Conservation (phyloP, 306 rosid species). For the Castanopsis chinensis region DNA sequence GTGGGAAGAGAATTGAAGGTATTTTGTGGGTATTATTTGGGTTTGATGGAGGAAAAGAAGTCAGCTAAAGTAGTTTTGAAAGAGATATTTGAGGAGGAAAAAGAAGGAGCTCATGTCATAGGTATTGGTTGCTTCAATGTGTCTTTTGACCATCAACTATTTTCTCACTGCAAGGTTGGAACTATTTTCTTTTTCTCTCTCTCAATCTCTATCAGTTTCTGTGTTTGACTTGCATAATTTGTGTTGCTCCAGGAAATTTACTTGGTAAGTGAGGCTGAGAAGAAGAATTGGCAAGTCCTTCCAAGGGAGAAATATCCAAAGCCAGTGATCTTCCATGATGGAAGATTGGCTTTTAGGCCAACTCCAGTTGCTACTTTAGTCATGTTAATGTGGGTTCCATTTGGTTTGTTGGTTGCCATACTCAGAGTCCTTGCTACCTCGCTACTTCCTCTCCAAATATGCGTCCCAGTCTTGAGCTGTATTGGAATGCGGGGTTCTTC, state of each 20-base stretch:
- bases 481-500: neutral
- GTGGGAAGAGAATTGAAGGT: conserved; percentile 5
- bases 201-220: too few species aligned
- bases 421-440: neutral
- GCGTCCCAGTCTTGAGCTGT: neutral
- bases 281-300: neutral
- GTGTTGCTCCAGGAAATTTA: neutral
- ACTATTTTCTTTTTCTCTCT: too few species aligned
- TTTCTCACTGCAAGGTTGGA: neutral
- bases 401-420: neutral
- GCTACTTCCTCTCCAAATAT: neutral
- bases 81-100: neutral
- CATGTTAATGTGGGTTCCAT: neutral
- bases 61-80: neutral
- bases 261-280: neutral
- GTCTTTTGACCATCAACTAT: neutral
- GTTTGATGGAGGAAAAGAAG: neutral
- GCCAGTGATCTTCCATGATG: neutral
- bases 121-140: neutral
- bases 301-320: neutral
- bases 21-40: neutral
- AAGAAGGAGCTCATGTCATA: neutral
- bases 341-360: neutral
- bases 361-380: neutral
- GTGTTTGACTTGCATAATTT: neutral